These are phyloP conservation scores for Didymella pomorum DNA, from an alignment of 2,329 filamentous ascomycete genomes.

Conservation along the genomic window DNA sequence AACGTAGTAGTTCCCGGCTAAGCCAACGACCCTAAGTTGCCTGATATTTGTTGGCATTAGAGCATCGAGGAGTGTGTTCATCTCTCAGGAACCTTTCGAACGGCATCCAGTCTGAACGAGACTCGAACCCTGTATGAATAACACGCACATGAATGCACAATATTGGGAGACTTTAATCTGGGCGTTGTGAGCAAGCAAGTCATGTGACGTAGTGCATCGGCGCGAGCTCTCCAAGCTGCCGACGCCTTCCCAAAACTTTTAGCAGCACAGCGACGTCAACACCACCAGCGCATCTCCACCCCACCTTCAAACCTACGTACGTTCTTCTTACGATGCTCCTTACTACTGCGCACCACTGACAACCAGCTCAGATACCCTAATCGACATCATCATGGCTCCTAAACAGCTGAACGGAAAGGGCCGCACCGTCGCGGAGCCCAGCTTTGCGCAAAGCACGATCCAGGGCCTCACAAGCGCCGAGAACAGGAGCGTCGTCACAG, in stretches of 20 bases:
- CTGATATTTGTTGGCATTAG: neutral
- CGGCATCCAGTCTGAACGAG: too few species aligned
- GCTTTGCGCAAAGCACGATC: slow-evolving; percentile 52
- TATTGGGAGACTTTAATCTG: too few species aligned
- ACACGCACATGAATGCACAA: too few species aligned
- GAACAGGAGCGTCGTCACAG: slow-evolving; percentile 59
- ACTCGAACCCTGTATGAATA: too few species aligned
- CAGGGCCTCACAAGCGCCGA: slow-evolving; percentile 56
- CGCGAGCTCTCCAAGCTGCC: slow-evolving; percentile 12
- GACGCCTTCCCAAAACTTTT: slow-evolving; percentile 35
- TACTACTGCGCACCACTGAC: neutral
- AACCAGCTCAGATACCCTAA: neutral
- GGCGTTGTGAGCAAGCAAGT: neutral
- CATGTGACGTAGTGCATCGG: slow-evolving; percentile 11
- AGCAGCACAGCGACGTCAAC: slow-evolving; percentile 28
- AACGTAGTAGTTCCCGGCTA: too few species aligned
- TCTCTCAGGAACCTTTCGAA: too few species aligned
- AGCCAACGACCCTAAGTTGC: too few species aligned
- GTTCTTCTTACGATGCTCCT: neutral
- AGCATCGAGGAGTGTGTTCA: too few species aligned
- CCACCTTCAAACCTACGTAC: slow-evolving; percentile 19
- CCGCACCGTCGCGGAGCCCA: slow-evolving; percentile 45
- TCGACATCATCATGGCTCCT: slow-evolving; percentile 37
- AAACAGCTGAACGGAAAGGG: slow-evolving; percentile 40
- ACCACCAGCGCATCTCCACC: slow-evolving; percentile 17